A percentile compares a stretch with the other conserved stretches of the same genome.
Evolutionary conservation across 208 protist species (phyloP).

Genomic region (Phytomonas francai): DNA sequence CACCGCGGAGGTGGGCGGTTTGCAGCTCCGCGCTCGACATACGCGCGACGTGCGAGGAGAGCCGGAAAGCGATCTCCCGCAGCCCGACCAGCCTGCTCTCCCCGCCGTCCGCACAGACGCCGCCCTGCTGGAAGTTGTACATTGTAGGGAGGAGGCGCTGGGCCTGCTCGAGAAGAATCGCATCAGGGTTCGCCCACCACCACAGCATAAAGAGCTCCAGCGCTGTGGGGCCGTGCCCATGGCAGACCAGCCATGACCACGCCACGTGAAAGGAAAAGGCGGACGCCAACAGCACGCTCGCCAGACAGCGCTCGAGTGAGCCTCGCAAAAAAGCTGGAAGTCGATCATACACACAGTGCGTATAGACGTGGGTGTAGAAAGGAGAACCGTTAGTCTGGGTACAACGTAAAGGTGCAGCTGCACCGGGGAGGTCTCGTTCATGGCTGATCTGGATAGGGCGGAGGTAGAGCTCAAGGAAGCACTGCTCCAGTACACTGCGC

Average conservation of each 20-base stretch:
- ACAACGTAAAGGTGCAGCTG: background rate
- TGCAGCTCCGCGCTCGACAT: background rate
- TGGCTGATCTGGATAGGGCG: background rate
- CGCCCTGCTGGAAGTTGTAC: background rate
- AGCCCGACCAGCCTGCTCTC: background rate
- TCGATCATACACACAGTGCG: slow-evolving; percentile 14
- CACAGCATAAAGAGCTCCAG: background rate
- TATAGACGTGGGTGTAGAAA: background rate
- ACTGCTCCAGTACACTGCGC: slow-evolving; percentile 14
- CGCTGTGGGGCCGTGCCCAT: background rate
- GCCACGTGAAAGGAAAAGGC: slow-evolving; percentile 46
- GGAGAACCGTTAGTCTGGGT: background rate
- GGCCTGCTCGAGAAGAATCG: background rate
- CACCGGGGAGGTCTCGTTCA: background rate
- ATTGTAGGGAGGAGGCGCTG: background rate
- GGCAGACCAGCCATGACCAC: slow-evolving; percentile 10
- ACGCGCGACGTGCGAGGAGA: background rate
- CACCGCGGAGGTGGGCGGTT: slow-evolving; percentile 2
- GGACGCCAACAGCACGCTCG: slow-evolving; percentile 24
- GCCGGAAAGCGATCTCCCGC: background rate
- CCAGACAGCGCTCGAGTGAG: slow-evolving; percentile 19
- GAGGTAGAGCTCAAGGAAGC: slow-evolving; percentile 11
- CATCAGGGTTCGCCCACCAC: background rate
- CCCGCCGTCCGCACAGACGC: background rate
- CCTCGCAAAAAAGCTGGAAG: slow-evolving; percentile 17